These are phyloP conservation scores for Dendrobium huoshanense DNA, from an alignment of 106 monocot species.

Conservation along the genomic window DNA sequence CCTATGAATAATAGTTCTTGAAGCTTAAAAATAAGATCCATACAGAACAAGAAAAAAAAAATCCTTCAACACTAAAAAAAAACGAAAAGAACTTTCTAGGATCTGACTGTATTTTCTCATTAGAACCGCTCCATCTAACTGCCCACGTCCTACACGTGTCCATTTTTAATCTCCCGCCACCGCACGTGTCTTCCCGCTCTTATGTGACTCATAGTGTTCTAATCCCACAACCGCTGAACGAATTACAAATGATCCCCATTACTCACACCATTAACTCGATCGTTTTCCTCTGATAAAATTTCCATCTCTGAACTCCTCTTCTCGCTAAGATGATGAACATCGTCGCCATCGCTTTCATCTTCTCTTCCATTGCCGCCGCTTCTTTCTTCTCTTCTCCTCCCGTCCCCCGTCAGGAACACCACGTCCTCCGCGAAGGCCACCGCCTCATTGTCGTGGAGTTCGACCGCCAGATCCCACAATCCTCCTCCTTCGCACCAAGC, in stretches of 20 bases:
- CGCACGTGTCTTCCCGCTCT: too few species aligned
- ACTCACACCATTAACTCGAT: not conserved
- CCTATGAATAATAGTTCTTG: too few species aligned
- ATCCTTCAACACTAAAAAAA: too few species aligned
- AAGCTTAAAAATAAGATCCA: too few species aligned
- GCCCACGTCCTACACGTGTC: too few species aligned
- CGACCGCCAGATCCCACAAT: constrained; percentile 30
- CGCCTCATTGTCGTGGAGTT: constrained; percentile 80
- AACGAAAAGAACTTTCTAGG: too few species aligned
- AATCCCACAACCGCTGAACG: not conserved
- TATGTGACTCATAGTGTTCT: not conserved
- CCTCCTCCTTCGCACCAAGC: not conserved
- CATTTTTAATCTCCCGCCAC: too few species aligned
- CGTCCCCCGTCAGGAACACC: not conserved
- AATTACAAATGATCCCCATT: not conserved
- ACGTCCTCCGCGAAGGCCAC: constrained; percentile 49
- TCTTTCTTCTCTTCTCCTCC: constrained; percentile 54
- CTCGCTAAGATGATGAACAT: constrained; percentile 52
- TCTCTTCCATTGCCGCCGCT: constrained; percentile 56
- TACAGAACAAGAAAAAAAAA: too few species aligned
- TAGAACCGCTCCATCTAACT: too few species aligned
- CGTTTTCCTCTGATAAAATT: not conserved
- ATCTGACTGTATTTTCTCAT: too few species aligned
- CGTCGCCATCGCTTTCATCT: constrained; percentile 34
- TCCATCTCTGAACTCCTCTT: not conserved